These are phyloP conservation scores for Populus trichocarpa DNA, from an alignment of 441 rosid genomes.

Conservation along the genomic window DNA sequence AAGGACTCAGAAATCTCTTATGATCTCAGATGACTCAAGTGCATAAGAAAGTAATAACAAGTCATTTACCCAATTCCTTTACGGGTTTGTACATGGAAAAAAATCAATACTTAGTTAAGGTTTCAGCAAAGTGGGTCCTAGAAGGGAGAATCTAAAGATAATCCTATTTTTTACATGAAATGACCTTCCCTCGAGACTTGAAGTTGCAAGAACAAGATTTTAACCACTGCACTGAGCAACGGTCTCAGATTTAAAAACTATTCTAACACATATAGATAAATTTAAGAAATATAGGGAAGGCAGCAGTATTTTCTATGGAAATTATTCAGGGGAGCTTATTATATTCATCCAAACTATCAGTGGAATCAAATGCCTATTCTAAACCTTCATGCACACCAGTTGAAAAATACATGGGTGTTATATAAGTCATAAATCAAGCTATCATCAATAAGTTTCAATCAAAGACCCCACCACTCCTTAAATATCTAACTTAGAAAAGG, in stretches of 20 bases:
- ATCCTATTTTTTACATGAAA: not conserved
- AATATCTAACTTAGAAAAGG: not conserved
- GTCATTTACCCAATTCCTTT: not conserved
- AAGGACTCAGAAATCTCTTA: constrained; percentile 16
- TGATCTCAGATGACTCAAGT: not conserved
- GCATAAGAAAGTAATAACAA: not conserved
- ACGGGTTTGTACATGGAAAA: not conserved
- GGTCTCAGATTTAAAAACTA: no score
- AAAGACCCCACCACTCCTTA: not conserved
- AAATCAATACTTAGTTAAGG: not conserved
- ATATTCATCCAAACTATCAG: not conserved
- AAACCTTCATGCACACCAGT: not conserved
- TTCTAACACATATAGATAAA: not conserved
- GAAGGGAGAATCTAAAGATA: not conserved
- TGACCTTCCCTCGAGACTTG: not conserved
- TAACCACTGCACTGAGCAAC: not conserved
- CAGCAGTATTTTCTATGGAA: not conserved
- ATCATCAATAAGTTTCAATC: not conserved
- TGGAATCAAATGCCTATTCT: not conserved
- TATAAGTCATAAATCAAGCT: not conserved
- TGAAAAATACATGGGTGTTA: not conserved
- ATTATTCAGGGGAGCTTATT: not conserved
- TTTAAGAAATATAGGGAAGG: not conserved
- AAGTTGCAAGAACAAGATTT: not conserved
- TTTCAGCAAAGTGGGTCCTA: not conserved